A percentile compares a stretch with the other conserved stretches of the same genome.
Evolutionary conservation across 2,329 filamentous ascomycete species (phyloP).

Genomic region (Mycogone perniciosa): DNA sequence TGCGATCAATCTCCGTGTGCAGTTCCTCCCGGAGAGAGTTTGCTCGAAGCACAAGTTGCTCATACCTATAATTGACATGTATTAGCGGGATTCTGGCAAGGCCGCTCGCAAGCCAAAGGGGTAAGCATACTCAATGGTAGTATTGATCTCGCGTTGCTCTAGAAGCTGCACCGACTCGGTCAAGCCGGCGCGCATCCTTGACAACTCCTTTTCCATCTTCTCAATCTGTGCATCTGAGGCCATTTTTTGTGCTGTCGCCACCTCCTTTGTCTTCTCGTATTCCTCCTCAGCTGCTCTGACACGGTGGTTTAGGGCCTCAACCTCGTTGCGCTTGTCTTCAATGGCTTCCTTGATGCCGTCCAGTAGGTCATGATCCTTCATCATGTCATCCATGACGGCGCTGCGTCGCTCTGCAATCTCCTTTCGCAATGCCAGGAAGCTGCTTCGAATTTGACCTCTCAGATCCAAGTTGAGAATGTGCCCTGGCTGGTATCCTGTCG

Average conservation of each 20-base stretch:
- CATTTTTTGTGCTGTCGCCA: constrained; percentile 78
- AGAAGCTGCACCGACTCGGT: constrained; percentile 84
- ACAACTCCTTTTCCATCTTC: constrained; percentile 97
- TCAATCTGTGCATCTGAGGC: constrained; percentile 91
- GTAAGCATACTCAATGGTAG: constrained; percentile 76
- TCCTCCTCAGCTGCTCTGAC: constrained; percentile 86
- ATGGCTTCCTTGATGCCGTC: constrained; percentile 95
- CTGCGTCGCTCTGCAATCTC: constrained; percentile 88
- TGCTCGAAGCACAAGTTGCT: constrained; percentile 80
- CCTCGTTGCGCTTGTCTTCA: constrained; percentile 88
- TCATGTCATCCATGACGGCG: constrained; percentile 76
- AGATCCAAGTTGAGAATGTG: constrained; percentile 87
- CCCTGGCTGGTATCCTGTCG: constrained; percentile 81
- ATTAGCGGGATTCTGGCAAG: not conserved
- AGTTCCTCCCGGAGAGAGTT: constrained; percentile 87
- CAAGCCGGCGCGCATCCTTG: constrained; percentile 78
- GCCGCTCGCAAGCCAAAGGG: not conserved
- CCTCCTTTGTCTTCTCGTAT: constrained; percentile 87
- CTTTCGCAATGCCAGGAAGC: constrained; percentile 72
- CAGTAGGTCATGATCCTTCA: constrained; percentile 89
- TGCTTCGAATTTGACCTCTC: constrained; percentile 72
- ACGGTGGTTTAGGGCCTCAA: constrained; percentile 84
- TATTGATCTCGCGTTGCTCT: constrained; percentile 94
- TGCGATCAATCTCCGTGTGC: constrained; percentile 93
- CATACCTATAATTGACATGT: constrained; percentile 56